phyloP scores from a whole-genome alignment of 495 filamentous ascomycete genomes.

The Articulospora tetracladia region DNA sequence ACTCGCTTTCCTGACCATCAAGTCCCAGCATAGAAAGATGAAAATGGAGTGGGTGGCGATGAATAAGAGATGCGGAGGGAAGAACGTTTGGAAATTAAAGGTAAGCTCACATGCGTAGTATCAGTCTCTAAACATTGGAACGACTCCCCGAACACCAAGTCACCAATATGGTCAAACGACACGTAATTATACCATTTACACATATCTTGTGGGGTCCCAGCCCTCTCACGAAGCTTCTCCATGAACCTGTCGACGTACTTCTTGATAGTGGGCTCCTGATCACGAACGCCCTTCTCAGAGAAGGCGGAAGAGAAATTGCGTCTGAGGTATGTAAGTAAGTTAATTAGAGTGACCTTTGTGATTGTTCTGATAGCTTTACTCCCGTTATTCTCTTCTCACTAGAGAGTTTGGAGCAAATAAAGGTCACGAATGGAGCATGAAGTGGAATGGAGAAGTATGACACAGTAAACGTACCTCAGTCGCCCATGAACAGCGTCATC shows the following conservation, averaged over 20 bases:
- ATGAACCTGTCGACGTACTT: conserved; percentile 45
- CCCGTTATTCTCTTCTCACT: no score
- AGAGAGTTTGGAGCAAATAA: no score
- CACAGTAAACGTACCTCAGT: conserved; percentile 48
- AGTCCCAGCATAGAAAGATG: no score
- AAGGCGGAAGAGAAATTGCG: conserved; percentile 53
- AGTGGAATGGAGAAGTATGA: conserved; percentile 36
- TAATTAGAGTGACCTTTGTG: conserved; percentile 31
- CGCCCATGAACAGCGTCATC: conserved; percentile 54
- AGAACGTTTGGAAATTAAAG: conserved; percentile 33
- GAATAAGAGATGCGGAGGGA: conserved; percentile 32
- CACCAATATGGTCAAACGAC: conserved; percentile 47
- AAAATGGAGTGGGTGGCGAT: no score
- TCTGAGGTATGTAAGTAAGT: conserved; percentile 52
- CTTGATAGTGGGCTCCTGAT: conserved; percentile 41
- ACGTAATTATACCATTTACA: conserved; percentile 43
- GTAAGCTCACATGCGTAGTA: conserved; percentile 6
- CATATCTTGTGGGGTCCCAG: conserved; percentile 18
- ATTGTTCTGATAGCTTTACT: no score
- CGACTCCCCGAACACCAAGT: conserved; percentile 34
- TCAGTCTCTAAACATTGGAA: conserved; percentile 25
- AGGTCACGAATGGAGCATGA: no score
- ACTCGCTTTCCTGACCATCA: no score
- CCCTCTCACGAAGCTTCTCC: conserved; percentile 39
- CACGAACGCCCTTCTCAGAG: conserved; percentile 41